Evolutionary conservation across 1,284 basidiomycete genomes (phyloP).

Genomic region (Irpex sp.): DNA sequence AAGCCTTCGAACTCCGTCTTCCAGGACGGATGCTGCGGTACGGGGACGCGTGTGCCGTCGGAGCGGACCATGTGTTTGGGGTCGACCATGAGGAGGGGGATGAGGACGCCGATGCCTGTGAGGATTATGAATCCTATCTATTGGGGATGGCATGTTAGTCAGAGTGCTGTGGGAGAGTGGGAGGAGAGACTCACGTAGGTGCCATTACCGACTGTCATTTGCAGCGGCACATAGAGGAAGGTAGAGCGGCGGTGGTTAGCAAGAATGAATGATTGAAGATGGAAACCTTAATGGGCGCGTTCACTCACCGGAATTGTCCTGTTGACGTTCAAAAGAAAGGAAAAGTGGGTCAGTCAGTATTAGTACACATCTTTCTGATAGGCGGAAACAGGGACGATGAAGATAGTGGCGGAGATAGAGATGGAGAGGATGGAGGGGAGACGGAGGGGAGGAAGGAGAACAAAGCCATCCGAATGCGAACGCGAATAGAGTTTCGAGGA

Average conservation of each 20-base stretch:
- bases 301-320: slow-evolving; percentile 28
- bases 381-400: background rate
- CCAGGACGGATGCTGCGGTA: slow-evolving; percentile 67
- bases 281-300: too few relatives aligned
- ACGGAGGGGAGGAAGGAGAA: background rate
- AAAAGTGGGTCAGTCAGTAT: too few relatives aligned
- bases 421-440: background rate
- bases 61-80: slow-evolving; percentile 66
- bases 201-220: slow-evolving; percentile 45
- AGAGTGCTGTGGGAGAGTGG: background rate
- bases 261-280: background rate
- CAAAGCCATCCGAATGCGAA: background rate
- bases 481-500: background rate
- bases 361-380: background rate
- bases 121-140: slow-evolving; percentile 75
- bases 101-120: slow-evolving; percentile 57
- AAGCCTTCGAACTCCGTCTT: slow-evolving; percentile 50
- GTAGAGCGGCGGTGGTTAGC: background rate
- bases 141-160: slow-evolving; percentile 1
- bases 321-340: background rate
- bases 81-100: slow-evolving; percentile 67
- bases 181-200: slow-evolving; percentile 49
- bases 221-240: slow-evolving; percentile 3
- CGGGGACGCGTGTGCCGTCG: slow-evolving; percentile 66
- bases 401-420: background rate